These are phyloP conservation scores for Martensiomyces pterosporus DNA, from an alignment of 192 early-diverging fungal species.

Conservation along the genomic window DNA sequence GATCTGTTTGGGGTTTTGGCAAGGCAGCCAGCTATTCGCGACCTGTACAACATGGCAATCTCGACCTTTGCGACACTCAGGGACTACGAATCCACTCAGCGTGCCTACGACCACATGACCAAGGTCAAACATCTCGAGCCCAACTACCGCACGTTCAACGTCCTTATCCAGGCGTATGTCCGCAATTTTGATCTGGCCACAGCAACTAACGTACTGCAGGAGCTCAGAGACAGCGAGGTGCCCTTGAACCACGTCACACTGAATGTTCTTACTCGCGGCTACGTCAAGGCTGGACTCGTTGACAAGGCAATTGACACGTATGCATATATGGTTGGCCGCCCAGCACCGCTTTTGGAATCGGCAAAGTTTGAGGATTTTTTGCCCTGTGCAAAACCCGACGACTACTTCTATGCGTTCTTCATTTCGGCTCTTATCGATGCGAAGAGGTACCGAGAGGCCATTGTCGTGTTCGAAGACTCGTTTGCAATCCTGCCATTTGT, in stretches of 20 bases:
- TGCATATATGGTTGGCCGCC: constrained; percentile 30
- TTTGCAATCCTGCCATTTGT: constrained; percentile 28
- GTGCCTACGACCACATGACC: constrained; percentile 30
- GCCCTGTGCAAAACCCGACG: constrained; percentile 10
- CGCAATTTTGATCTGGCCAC: constrained; percentile 11
- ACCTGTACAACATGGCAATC: constrained; percentile 36
- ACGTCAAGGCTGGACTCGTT: constrained; percentile 7
- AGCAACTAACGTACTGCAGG: constrained; percentile 10
- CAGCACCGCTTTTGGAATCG: constrained; percentile 13
- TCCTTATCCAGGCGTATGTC: constrained; percentile 23
- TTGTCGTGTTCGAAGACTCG: constrained; percentile 39
- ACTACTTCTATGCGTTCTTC: constrained; percentile 23
- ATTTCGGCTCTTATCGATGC: constrained; percentile 18
- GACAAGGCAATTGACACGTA: constrained; percentile 21
- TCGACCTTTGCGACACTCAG: constrained; percentile 21
- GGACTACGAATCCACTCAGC: constrained; percentile 19
- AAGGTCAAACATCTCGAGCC: constrained; percentile 17
- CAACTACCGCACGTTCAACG: constrained; percentile 24
- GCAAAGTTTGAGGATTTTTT: constrained; percentile 15
- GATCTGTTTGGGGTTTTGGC: background rate
- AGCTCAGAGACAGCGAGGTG: constrained; percentile 5
- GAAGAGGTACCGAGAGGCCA: constrained; percentile 17
- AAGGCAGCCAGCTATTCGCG: constrained; percentile 4
- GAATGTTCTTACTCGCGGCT: constrained; percentile 22
- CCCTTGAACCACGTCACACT: constrained; percentile 19